A percentile compares a stretch with the other conserved stretches of the same genome.
phyloP scores from a whole-genome alignment of 2,329 filamentous ascomycete genomes.

The Colletotrichum lindemuthianum region DNA sequence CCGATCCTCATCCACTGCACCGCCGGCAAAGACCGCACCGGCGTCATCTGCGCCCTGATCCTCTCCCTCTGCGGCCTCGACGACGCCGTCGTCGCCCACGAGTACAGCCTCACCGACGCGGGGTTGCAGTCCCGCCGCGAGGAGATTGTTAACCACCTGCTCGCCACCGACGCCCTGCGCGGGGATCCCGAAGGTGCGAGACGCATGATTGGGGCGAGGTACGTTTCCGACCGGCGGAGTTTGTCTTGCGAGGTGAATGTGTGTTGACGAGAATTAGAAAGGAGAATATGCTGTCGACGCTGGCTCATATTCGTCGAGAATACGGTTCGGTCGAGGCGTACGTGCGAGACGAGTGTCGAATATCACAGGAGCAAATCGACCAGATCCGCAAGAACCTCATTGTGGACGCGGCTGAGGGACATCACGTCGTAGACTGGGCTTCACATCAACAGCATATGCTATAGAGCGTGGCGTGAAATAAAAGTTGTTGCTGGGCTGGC shows the following conservation, averaged over 20 bases:
- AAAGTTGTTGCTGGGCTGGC: background rate
- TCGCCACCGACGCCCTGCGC: slow-evolving; percentile 60
- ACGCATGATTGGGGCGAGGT: slow-evolving; percentile 57
- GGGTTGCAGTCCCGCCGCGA: slow-evolving; percentile 66
- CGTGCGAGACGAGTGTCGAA: slow-evolving; percentile 65
- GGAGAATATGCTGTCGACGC: slow-evolving; percentile 59
- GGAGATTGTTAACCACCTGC: slow-evolving; percentile 59
- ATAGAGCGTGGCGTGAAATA: background rate
- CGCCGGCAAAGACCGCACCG: slow-evolving; percentile 81
- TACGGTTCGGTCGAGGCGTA: slow-evolving; percentile 75
- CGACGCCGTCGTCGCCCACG: slow-evolving; percentile 68
- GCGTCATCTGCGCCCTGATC: slow-evolving; percentile 74
- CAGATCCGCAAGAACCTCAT: slow-evolving; percentile 61
- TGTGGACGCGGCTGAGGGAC: slow-evolving; percentile 40
- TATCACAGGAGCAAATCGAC: slow-evolving; percentile 65
- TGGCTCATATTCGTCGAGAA: slow-evolving; percentile 64
- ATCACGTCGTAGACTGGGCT: slow-evolving; percentile 25
- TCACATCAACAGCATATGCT: slow-evolving; percentile 20
- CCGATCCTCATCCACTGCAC: slow-evolving; percentile 78
- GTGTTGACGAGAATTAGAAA: slow-evolving; percentile 44
- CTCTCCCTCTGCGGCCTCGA: slow-evolving; percentile 71
- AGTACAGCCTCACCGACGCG: slow-evolving; percentile 74
- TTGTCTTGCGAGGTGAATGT: background rate
- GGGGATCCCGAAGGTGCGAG: slow-evolving; percentile 56
- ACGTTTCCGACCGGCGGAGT: slow-evolving; percentile 38